phyloP scores from a whole-genome alignment of 2,329 filamentous ascomycete species.

The Penicillium sp. region DNA sequence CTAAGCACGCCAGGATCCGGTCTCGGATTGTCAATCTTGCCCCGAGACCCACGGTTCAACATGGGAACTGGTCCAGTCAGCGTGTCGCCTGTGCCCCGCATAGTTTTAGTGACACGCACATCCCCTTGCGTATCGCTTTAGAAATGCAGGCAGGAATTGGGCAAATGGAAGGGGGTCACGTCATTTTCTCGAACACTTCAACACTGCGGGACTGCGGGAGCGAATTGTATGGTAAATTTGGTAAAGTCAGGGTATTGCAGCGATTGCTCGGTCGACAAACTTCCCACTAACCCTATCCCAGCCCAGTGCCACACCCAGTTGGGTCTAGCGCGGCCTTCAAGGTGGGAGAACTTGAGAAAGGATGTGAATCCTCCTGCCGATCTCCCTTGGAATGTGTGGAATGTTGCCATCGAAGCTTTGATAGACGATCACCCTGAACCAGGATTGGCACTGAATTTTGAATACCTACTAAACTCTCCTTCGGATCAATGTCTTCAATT shows the following conservation, averaged over 20 bases:
- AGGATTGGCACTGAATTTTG: not conserved
- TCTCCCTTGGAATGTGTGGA: constrained; percentile 10
- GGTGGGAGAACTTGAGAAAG: not conserved
- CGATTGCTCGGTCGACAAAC: too few species aligned
- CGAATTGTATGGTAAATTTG: not conserved
- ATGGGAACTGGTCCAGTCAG: constrained; percentile 3
- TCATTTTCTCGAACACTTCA: constrained; percentile 17
- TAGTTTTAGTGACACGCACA: constrained; percentile 12
- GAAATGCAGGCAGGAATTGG: not conserved
- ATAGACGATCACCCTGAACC: not conserved
- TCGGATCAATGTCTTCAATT: not conserved
- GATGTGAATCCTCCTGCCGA: constrained; percentile 11
- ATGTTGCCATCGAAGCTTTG: not conserved
- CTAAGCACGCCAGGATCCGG: constrained; percentile 26
- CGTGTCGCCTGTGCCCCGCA: constrained; percentile 1
- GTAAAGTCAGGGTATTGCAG: not conserved
- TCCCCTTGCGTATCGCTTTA: constrained; percentile 18
- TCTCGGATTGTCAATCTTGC: constrained; percentile 23
- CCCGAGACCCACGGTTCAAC: constrained; percentile 22
- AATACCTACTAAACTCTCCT: not conserved
- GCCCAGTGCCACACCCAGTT: not conserved
- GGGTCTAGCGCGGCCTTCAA: not conserved
- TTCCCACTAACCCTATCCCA: not conserved
- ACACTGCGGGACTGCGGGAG: not conserved
- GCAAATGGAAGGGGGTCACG: constrained; percentile 10